A percentile compares a stretch with the other conserved stretches of the same genome.
Conservation (phyloP, 768 basidiomycete species). For the Lentinus tigrinus region DNA sequence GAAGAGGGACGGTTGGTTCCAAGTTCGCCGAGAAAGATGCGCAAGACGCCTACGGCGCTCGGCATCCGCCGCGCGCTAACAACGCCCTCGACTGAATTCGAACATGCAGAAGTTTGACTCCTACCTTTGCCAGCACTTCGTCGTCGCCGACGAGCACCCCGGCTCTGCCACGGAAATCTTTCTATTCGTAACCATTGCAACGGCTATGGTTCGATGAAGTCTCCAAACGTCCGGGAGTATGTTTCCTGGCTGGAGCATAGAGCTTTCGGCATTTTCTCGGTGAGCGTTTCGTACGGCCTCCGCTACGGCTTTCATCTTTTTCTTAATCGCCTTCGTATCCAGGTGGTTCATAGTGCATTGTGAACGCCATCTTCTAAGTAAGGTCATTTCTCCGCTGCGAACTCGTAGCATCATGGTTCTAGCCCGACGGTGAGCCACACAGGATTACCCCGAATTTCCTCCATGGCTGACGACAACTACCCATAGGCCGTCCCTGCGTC, state of each 20-base stretch:
- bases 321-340: conserved; percentile 6
- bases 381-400: not conserved
- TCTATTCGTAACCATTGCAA: too few relatives aligned
- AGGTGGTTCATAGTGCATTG: not conserved
- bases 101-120: too few relatives aligned
- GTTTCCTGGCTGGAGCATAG: not conserved
- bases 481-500: not conserved
- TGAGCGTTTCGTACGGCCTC: conserved; percentile 1
- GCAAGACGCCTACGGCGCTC: too few relatives aligned
- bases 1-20: too few relatives aligned
- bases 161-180: too few relatives aligned
- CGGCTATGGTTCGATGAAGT: not conserved
- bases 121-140: too few relatives aligned
- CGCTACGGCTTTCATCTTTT: not conserved
- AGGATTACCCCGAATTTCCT: conserved; percentile 12
- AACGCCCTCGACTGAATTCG: too few relatives aligned
- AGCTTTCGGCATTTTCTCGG: conserved; percentile 13
- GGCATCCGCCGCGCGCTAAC: too few relatives aligned
- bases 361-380: not conserved
- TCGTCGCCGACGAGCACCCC: too few relatives aligned
- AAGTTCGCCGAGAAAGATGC: too few relatives aligned
- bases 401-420: not conserved
- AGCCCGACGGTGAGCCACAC: conserved; percentile 4
- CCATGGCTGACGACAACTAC: not conserved
- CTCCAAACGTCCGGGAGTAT: not conserved